A percentile compares a stretch with the other conserved stretches of the same genome.
Conservation (phyloP, 1,139 yeast genomes). For the Scheffersomyces parashehatae region DNA sequence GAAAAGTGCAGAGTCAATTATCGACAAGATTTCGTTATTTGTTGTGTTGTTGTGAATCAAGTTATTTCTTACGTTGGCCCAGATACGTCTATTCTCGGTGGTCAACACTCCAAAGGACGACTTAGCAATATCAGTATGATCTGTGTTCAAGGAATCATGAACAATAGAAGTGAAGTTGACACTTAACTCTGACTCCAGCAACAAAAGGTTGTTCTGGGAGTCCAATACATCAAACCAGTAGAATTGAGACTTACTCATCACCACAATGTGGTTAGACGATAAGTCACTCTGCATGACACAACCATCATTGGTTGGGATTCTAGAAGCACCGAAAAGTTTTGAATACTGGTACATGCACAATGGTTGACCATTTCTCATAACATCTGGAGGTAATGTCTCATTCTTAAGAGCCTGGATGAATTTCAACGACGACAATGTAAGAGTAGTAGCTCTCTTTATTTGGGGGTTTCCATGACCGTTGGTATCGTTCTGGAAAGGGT, state of each 20-base stretch:
- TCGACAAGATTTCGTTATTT: slow-evolving; percentile 70
- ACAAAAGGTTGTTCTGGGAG: slow-evolving; percentile 62
- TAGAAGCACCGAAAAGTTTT: slow-evolving; percentile 79
- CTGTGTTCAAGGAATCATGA: slow-evolving; percentile 64
- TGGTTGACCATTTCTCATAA: slow-evolving; percentile 60
- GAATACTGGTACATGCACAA: slow-evolving; percentile 90
- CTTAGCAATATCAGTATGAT: slow-evolving; percentile 68
- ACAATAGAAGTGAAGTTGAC: slow-evolving; percentile 75
- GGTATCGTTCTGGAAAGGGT: slow-evolving; percentile 73
- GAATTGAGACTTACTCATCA: slow-evolving; percentile 83
- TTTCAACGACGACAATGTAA: slow-evolving; percentile 73
- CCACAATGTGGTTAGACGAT: slow-evolving; percentile 76
- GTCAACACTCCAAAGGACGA: slow-evolving; percentile 88
- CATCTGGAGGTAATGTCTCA: slow-evolving; percentile 75
- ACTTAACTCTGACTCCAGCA: slow-evolving; percentile 73
- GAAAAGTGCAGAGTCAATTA: slow-evolving; percentile 79
- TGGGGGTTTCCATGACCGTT: slow-evolving; percentile 57
- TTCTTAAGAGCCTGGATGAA: slow-evolving; percentile 78
- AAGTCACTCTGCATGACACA: slow-evolving; percentile 84
- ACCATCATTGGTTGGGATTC: slow-evolving; percentile 78
- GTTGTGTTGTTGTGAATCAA: slow-evolving; percentile 41
- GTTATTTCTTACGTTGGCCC: slow-evolving; percentile 74
- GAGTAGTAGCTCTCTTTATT: slow-evolving; percentile 79
- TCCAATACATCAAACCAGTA: slow-evolving; percentile 94
- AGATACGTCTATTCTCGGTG: slow-evolving; percentile 80